Evolutionary conservation across 768 basidiomycete genomes (phyloP).

Genomic region (Roridomyces roridus): DNA sequence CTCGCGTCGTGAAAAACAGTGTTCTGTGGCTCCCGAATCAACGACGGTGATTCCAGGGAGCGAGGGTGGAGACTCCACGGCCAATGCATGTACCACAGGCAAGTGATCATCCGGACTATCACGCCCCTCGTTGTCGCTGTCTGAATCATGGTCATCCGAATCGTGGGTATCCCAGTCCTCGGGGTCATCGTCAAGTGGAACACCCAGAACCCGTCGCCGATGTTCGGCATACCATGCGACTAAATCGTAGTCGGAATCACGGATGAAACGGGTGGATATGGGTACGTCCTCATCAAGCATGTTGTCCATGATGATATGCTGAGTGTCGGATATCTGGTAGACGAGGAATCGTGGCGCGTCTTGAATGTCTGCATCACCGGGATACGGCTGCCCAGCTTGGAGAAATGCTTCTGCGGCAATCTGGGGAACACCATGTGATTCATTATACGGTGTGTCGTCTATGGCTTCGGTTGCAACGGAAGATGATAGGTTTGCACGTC

Average conservation of each 20-base stretch:
- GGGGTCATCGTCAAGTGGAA: background rate
- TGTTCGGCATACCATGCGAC: background rate
- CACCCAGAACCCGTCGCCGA: background rate
- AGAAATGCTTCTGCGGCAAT: background rate
- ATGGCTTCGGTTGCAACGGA: background rate
- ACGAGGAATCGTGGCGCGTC: background rate
- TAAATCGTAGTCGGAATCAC: background rate
- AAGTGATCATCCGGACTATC: background rate
- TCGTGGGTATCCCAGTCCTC: background rate
- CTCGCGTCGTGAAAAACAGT: background rate
- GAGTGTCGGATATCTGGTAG: background rate
- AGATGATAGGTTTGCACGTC: background rate
- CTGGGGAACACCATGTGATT: background rate
- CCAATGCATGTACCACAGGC: background rate
- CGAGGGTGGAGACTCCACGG: background rate
- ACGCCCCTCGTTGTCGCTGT: background rate
- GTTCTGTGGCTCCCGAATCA: constrained; percentile 1
- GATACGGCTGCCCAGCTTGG: background rate
- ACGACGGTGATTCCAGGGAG: background rate
- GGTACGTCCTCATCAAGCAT: background rate
- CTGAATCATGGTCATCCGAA: background rate
- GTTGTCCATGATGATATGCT: background rate
- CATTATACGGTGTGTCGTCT: background rate
- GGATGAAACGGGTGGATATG: background rate
- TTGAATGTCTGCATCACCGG: background rate